phyloP scores from a whole-genome alignment of 2,329 filamentous ascomycete species.

The Botrytis fragariae region DNA sequence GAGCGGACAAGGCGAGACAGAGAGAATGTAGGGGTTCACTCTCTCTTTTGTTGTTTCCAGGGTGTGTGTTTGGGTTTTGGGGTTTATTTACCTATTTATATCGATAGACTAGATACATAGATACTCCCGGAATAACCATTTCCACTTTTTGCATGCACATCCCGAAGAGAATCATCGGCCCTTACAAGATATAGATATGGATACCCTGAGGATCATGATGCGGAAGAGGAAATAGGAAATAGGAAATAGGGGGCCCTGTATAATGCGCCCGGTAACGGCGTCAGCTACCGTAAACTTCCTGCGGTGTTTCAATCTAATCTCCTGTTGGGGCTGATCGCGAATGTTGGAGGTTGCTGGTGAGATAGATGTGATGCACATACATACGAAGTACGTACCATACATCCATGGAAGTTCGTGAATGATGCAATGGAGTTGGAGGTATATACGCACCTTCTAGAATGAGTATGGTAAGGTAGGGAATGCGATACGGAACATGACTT shows the following conservation, averaged over 20 bases:
- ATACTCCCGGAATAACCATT: not conserved
- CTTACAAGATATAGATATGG: not conserved
- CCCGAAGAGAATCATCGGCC: not conserved
- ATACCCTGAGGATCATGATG: not conserved
- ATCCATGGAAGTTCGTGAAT: too few species aligned
- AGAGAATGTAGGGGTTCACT: not conserved
- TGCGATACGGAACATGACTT: not conserved
- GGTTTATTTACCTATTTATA: not conserved
- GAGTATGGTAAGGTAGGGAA: not conserved
- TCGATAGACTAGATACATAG: not conserved
- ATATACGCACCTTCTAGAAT: not conserved
- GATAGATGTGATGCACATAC: too few species aligned
- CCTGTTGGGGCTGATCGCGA: not conserved
- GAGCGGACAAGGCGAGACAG: not conserved
- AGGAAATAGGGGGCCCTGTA: not conserved
- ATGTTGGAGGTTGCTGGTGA: not conserved
- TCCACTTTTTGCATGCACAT: not conserved
- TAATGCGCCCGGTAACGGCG: not conserved
- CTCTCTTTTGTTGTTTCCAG: not conserved
- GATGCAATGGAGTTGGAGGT: too few species aligned
- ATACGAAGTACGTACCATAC: too few species aligned
- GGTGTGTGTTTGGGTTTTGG: not conserved
- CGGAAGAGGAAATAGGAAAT: not conserved
- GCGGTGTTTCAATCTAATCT: constrained; percentile 6
- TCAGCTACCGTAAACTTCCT: not conserved